Conservation (phyloP, 116 monocot species). For the Cymodocea nodosa region DNA sequence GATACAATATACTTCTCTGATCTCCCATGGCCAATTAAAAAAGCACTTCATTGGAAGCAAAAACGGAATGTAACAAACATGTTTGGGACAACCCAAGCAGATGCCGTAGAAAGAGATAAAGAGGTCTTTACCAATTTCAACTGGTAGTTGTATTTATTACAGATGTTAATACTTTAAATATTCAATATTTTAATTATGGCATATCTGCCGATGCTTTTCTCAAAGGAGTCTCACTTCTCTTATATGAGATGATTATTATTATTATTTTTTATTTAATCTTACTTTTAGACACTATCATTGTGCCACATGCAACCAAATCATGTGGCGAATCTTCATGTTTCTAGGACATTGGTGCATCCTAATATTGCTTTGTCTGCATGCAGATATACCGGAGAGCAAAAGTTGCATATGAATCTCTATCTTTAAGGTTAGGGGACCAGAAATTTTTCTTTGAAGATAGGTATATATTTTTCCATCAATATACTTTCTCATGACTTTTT, state of each 20-base stretch:
- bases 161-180: too few species aligned
- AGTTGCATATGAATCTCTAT: slow-evolving; percentile 60
- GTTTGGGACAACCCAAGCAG: slow-evolving; percentile 41
- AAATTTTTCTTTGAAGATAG: slow-evolving; percentile 71
- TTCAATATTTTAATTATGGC: too few species aligned
- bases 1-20: slow-evolving; percentile 74
- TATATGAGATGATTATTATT: too few species aligned
- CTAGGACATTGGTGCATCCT: not conserved
- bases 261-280: too few species aligned
- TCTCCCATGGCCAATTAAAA: slow-evolving; percentile 77
- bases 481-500: not conserved
- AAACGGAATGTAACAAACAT: slow-evolving; percentile 34
- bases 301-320: too few species aligned
- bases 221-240: too few species aligned
- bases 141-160: not conserved
- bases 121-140: slow-evolving; percentile 39
- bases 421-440: slow-evolving; percentile 57
- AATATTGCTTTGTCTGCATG: slow-evolving; percentile 6
- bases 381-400: slow-evolving; percentile 75
- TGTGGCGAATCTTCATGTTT: too few species aligned
- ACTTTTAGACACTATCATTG: too few species aligned
- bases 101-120: slow-evolving; percentile 55
- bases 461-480: slow-evolving; percentile 14
- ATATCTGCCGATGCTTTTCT: too few species aligned
- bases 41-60: slow-evolving; percentile 69